Conservation (phyloP, 164 flowering plant species). For the Umbilicus rupestris region DNA sequence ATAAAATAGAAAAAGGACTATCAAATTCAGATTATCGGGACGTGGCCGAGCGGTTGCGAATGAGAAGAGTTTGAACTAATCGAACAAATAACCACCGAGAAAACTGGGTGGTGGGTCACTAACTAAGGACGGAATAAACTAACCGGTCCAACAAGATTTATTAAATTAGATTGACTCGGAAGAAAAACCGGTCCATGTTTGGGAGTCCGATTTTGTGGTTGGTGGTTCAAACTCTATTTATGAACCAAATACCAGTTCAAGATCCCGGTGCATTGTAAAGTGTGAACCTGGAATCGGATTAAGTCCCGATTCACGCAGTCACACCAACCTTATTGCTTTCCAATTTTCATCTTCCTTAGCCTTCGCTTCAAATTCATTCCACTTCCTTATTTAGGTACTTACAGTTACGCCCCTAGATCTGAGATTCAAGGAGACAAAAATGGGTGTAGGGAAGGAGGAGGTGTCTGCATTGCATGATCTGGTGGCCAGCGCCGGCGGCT, state of each 20-base stretch:
- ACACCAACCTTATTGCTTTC: neutral
- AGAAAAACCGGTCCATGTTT: neutral
- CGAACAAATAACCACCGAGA: neutral
- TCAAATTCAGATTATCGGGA: too few relatives aligned
- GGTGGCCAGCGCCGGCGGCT: constrained; percentile 67
- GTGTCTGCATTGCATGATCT: constrained; percentile 41
- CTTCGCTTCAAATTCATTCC: constrained; percentile 1
- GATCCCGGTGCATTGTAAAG: neutral
- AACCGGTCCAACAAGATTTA: neutral
- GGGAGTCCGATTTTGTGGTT: neutral
- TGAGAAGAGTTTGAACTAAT: neutral
- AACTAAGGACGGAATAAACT: neutral
- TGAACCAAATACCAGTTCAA: neutral
- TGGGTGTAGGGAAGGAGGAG: constrained; percentile 9
- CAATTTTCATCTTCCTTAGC: neutral
- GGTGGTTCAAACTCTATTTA: neutral
- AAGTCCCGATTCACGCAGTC: neutral
- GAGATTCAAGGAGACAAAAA: neutral
- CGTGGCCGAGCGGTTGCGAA: too few relatives aligned
- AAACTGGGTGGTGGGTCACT: constrained; percentile 1
- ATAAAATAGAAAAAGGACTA: too few relatives aligned
- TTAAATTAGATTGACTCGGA: neutral
- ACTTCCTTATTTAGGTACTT: neutral
- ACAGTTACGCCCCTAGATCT: too few relatives aligned
- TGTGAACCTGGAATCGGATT: neutral